These are phyloP conservation scores for Stachybotrys chlorohalonatus DNA, from an alignment of 2,329 filamentous ascomycete species.

Conservation along the genomic window DNA sequence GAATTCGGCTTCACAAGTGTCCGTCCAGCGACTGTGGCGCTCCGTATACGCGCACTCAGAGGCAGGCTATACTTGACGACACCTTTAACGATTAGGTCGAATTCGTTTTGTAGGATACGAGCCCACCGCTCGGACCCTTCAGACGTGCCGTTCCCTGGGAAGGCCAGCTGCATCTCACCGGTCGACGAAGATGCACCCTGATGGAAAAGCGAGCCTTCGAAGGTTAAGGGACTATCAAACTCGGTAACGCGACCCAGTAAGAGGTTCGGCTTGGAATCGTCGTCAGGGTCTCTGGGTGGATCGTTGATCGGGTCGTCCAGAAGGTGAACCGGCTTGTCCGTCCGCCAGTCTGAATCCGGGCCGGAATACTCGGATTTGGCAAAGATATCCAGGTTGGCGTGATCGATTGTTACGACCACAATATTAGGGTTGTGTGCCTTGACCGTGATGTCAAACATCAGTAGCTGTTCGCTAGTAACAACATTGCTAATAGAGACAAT, in stretches of 20 bases:
- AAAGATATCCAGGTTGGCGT: constrained; percentile 87
- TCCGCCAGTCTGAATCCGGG: constrained; percentile 53
- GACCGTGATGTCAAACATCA: constrained; percentile 89
- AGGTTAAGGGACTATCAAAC: constrained; percentile 81
- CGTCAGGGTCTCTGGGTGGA: constrained; percentile 31
- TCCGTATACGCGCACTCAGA: constrained; percentile 50
- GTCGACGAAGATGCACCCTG: constrained; percentile 62
- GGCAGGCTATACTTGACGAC: constrained; percentile 74
- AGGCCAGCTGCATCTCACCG: constrained; percentile 71
- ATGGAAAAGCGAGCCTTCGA: constrained; percentile 83
- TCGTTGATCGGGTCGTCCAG: constrained; percentile 25
- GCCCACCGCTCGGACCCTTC: constrained; percentile 85
- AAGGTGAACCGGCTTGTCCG: constrained; percentile 21
- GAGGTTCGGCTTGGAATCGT: constrained; percentile 62
- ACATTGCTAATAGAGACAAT: constrained; percentile 81
- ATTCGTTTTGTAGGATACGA: constrained; percentile 80
- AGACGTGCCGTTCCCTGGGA: constrained; percentile 83
- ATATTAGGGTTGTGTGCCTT: constrained; percentile 89
- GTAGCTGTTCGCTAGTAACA: constrained; percentile 84
- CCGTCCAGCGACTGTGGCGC: constrained; percentile 50
- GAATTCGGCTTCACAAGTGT: constrained; percentile 54
- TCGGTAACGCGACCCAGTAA: constrained; percentile 79
- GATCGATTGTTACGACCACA: constrained; percentile 74
- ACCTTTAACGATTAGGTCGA: constrained; percentile 86
- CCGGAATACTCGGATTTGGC: constrained; percentile 87